These are phyloP conservation scores for Saccharomyces pastorianus DNA, from an alignment of 1,139 yeast species.

Conservation along the genomic window DNA sequence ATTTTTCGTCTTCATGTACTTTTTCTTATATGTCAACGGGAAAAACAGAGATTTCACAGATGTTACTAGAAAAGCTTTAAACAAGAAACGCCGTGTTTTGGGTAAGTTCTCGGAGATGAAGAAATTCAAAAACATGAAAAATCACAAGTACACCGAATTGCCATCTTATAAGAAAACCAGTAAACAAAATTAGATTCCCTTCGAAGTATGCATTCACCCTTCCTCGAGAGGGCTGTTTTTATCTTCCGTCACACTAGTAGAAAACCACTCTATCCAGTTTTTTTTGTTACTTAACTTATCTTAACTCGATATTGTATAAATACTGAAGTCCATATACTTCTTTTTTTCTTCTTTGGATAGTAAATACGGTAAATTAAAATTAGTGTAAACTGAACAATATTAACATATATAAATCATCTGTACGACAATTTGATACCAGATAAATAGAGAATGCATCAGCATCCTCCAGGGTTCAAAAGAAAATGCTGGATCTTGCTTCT, in stretches of 20 bases:
- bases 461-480: background rate
- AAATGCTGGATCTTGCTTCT: background rate
- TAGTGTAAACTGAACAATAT: background rate
- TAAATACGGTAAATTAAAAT: background rate
- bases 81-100: constrained; percentile 41
- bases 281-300: background rate
- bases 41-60: constrained; percentile 42
- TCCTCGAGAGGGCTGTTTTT: background rate
- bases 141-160: constrained; percentile 36
- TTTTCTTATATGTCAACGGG: constrained; percentile 48
- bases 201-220: background rate
- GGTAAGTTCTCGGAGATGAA: constrained; percentile 35
- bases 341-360: background rate
- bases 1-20: constrained; percentile 53
- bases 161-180: constrained; percentile 30
- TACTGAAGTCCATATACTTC: background rate
- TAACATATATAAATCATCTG: background rate
- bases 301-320: background rate
- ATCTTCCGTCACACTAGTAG: background rate
- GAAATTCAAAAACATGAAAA: constrained; percentile 27
- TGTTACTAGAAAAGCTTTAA: constrained; percentile 41
- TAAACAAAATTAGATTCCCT: constrained; percentile 21
- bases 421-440: background rate
- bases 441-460: background rate
- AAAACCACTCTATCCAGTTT: background rate